Conservation (phyloP, 2,329 filamentous ascomycete genomes). For the Epichloe sibirici region DNA sequence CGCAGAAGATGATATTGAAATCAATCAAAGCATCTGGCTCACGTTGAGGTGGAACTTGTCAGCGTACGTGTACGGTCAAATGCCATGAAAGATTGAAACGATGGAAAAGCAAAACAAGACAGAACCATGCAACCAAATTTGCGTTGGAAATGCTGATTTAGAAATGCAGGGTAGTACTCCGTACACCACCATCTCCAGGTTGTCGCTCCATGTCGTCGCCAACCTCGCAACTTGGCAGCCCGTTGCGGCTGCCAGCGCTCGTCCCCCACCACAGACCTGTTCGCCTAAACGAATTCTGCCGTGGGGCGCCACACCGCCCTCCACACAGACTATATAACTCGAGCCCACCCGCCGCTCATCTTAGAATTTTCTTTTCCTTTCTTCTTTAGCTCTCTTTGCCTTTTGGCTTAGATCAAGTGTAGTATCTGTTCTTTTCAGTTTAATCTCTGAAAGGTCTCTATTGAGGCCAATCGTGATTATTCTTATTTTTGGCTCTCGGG, state of each 20-base stretch:
- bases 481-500: conserved; percentile 44
- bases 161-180: too few species aligned
- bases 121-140: too few species aligned
- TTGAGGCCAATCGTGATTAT: conserved; percentile 65
- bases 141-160: too few species aligned
- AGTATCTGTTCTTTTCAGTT: conserved; percentile 97
- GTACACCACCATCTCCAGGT: too few species aligned
- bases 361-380: conserved; percentile 18
- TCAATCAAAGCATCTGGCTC: neutral
- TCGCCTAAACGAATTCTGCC: conserved; percentile 7
- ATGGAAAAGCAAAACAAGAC: too few species aligned
- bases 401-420: conserved; percentile 83
- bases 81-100: too few species aligned
- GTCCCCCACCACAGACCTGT: neutral
- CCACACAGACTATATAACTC: conserved; percentile 14
- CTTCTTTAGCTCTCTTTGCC: conserved; percentile 33
- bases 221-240: neutral
- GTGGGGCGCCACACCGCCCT: conserved; percentile 5
- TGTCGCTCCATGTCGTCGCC: neutral
- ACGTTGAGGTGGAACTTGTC: too few species aligned
- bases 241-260: neutral
- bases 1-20: neutral
- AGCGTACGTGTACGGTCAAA: too few species aligned
- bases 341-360: conserved; percentile 2
- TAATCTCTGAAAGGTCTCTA: conserved; percentile 83